Evolutionary conservation across 108 stramenopile genomes (phyloP), one percentile per base, ranked within the genome.

Genomic region (Fragilaria crotonensis): DNA sequence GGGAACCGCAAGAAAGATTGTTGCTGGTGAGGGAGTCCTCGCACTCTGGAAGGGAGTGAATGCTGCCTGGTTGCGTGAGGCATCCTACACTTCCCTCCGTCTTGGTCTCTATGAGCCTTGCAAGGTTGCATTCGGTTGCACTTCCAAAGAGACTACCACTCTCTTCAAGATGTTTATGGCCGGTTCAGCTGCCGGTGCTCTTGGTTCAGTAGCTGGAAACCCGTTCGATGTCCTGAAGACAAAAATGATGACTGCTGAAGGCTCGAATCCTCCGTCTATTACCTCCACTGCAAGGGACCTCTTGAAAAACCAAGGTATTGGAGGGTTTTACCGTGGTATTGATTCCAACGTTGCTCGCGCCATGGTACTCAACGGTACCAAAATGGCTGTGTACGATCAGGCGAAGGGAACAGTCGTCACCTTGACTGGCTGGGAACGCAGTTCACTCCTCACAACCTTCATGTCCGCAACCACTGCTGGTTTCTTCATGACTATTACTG

Each of bases 401-500:
- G 71, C 89, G 29, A 96, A 96, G 77, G 87, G 84, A 51, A 70
- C 71, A 29, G 87, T 94, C 20, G 89, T 89, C 18, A 59, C 67
- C 18, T 36, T 32, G 79, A 83, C 45, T 57, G 89, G 79, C 33
- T 73, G 65, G 33, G 58, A 77, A 26, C 79, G 76, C 49, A 70
- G 45, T 18, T 76, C 85, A 20, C 57, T 85, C 5, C 48, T 70
- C 25, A 83, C 83, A 28, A 77, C 81, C 60, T 88, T 88, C 63
- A 59, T 75, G 44, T 77, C 89, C 17, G 87, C 90, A 29, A 81
- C 84, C 27, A 70, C 77, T 45, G 94, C 94, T 21, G 94, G 94
- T 31, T 95, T 95, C 62, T 95, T 95, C 81, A 95, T 95, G 94
- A 91, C 94, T 28, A 83, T 81, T 59, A 93, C 91, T 17, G 94